Evolutionary conservation across 345 rosid species (phyloP).

Genomic region (Eucalyptus cloeziana): DNA sequence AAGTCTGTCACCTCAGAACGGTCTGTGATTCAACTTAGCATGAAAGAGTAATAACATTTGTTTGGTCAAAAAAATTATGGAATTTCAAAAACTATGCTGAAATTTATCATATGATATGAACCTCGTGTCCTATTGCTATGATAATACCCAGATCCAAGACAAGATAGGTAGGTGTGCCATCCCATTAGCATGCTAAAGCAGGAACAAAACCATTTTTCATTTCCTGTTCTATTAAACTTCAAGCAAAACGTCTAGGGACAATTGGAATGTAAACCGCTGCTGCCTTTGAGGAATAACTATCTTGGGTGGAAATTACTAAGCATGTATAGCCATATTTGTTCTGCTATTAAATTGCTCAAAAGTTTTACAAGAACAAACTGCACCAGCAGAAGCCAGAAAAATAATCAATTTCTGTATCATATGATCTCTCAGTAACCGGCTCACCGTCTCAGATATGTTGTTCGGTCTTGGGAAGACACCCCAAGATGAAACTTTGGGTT

Average conservation of each 20-base stretch:
- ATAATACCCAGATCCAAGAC: background rate
- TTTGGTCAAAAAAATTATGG: background rate
- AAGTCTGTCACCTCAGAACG: background rate
- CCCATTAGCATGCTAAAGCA: background rate
- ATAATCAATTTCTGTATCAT: background rate
- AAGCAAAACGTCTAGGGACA: background rate
- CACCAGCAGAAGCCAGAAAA: background rate
- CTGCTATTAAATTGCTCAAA: background rate
- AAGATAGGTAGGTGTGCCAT: background rate
- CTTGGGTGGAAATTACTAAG: background rate
- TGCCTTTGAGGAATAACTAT: background rate
- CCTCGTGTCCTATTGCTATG: background rate
- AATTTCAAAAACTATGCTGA: background rate
- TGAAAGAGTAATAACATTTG: background rate
- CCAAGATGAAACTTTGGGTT: constrained; percentile 89
- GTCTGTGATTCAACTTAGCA: background rate
- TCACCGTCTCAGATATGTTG: constrained; percentile 77
- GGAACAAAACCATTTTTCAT: background rate
- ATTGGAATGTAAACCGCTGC: background rate
- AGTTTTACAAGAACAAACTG: background rate
- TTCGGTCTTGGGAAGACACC: constrained; percentile 87
- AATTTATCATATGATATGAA: background rate
- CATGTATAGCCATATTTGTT: background rate
- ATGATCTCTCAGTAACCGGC: background rate
- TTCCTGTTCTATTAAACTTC: background rate